Evolutionary conservation across 257 asterid genomes (phyloP), one percentile per base, ranked within the genome.

Genomic region (Ajuga chamaepitys): DNA sequence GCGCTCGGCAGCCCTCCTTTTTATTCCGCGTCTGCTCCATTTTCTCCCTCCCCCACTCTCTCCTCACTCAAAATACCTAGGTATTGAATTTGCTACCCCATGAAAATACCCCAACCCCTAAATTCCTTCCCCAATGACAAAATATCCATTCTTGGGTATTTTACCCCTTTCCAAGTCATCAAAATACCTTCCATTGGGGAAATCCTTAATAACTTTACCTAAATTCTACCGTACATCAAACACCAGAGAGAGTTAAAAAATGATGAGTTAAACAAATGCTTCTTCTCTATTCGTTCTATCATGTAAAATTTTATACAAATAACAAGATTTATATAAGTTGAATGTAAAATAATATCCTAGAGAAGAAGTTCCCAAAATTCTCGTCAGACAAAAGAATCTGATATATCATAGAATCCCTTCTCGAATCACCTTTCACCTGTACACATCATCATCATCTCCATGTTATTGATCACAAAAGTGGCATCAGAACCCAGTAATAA

Each of bases 331-430:
- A 18, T 9, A 58, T 26, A 59, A 44, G 59, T 32, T 53, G 24
- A 63, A 70, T 45, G 58, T 7, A 30, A 20, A 55, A 54, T 12
- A 38, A 51, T 53, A 26, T 44, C 69, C 77, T 41, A 58, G 59
- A 28, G 54, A 50, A 46, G 57, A 24, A 66, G 71, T 62, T 52
- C 32, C 62, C 70, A 75, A 66, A 75, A 75, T 66, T 75, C 56
- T 48, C 44, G 55, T 50, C 32, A 1, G 48, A 42, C 32, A 28
- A 42, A 62, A 61, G 41, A 70, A 61, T 61, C 70, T 44, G 18
- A n/a, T 2, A n/a, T 2, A 41, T 5, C 45, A 40, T 55, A 8
- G n/a, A n/a, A 16, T 63, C 66, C 21, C 16, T 2, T 44, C 38
- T 34, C 5, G 30, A 45, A 35, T 45, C 14, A 54, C 56, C 51